Percentiles rank a stretch among this genome's conserved stretches.
Evolutionary conservation across 495 filamentous ascomycete genomes (phyloP).

Genomic region (Penicillium malachiteum): DNA sequence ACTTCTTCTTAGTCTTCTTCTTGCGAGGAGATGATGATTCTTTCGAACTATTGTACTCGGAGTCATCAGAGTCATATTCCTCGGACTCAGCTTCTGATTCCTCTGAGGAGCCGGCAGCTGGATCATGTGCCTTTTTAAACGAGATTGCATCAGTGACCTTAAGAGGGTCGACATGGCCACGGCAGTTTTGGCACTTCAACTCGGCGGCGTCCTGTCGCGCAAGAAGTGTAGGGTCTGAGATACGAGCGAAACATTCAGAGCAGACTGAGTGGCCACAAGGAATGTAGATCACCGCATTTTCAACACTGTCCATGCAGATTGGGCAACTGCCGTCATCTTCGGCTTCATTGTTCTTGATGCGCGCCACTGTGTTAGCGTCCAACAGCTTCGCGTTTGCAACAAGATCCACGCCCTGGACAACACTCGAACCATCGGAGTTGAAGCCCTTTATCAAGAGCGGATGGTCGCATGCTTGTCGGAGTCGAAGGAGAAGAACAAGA

Average conservation of each 20-base stretch:
- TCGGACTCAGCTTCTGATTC: slow-evolving; percentile 30
- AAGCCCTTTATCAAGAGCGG: slow-evolving; percentile 85
- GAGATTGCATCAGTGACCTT: slow-evolving; percentile 70
- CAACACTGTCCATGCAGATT: slow-evolving; percentile 74
- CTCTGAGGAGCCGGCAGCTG: slow-evolving; percentile 12
- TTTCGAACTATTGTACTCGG: slow-evolving; percentile 26
- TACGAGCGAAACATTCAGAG: slow-evolving; percentile 71
- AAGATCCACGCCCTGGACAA: slow-evolving; percentile 61
- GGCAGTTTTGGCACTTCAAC: slow-evolving; percentile 76
- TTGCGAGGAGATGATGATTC: slow-evolving; percentile 27
- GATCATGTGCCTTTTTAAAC: slow-evolving; percentile 75
- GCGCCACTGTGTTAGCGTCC: slow-evolving; percentile 56
- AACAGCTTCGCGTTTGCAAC: slow-evolving; percentile 65
- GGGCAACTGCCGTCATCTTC: slow-evolving; percentile 60
- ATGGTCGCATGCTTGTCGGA: slow-evolving; percentile 86
- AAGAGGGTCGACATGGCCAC: slow-evolving; percentile 58
- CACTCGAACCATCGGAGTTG: slow-evolving; percentile 45
- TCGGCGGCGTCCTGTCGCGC: slow-evolving; percentile 56
- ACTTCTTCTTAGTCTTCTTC: slow-evolving; percentile 57
- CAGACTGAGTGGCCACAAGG: slow-evolving; percentile 87
- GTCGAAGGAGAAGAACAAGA: slow-evolving; percentile 78
- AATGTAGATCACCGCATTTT: slow-evolving; percentile 75
- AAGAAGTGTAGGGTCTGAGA: slow-evolving; percentile 61
- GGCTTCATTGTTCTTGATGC: slow-evolving; percentile 61
- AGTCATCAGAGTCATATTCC: slow-evolving; percentile 36